Conservation (phyloP, 1,284 basidiomycete species). For the Porphyrellus sp. region DNA sequence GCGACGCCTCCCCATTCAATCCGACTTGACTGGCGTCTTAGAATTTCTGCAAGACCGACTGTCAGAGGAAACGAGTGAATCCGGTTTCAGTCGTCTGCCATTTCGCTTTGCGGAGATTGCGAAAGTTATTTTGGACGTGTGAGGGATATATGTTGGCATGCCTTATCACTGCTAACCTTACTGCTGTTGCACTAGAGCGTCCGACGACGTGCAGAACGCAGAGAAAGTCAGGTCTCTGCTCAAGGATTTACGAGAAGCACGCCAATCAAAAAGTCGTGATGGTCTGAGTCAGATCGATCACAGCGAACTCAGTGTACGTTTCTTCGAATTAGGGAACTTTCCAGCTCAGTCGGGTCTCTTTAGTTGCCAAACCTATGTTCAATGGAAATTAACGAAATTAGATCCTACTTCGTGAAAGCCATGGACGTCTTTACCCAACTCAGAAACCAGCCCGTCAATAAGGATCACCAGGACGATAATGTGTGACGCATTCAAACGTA, state of each 20-base stretch:
- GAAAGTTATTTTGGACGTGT: slow-evolving; percentile 90
- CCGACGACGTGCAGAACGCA: slow-evolving; percentile 83
- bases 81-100: slow-evolving; percentile 74
- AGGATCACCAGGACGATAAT: slow-evolving; percentile 8
- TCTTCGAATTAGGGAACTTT: not conserved
- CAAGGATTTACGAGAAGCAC: slow-evolving; percentile 91
- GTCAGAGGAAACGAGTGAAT: slow-evolving; percentile 65
- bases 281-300: slow-evolving; percentile 74
- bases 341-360: not conserved
- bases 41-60: slow-evolving; percentile 78
- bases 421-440: slow-evolving; percentile 64
- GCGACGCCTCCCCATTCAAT: not conserved
- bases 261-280: slow-evolving; percentile 89
- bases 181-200: slow-evolving; percentile 54
- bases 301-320: slow-evolving; percentile 73
- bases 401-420: slow-evolving; percentile 83
- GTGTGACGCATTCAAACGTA: slow-evolving; percentile 5
- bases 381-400: slow-evolving; percentile 90
- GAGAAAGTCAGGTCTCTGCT: slow-evolving; percentile 81
- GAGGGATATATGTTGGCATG: slow-evolving; percentile 10
- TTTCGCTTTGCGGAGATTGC: slow-evolving; percentile 87
- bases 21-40: slow-evolving; percentile 5
- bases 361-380: slow-evolving; percentile 85
- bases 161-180: not conserved
- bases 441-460: slow-evolving; percentile 32